Percentiles rank a stretch among this genome's conserved stretches.
Conservation (phyloP, 1,284 basidiomycete genomes). For the Ustilago lituana region DNA sequence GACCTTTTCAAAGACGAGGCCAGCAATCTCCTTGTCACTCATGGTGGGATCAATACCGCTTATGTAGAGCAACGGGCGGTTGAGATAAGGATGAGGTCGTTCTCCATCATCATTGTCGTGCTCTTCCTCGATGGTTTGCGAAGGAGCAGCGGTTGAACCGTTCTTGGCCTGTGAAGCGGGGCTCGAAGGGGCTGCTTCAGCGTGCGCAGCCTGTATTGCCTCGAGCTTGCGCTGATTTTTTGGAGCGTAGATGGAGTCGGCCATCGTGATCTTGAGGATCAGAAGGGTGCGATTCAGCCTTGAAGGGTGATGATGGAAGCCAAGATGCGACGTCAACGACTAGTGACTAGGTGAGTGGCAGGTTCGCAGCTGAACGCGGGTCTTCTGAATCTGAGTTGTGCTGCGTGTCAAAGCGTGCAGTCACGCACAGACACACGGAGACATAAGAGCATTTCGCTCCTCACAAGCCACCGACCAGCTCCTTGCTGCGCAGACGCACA, state of each 20-base stretch:
- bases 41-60: constrained; percentile 46
- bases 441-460: too few species aligned
- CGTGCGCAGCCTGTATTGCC: constrained; percentile 23
- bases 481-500: background rate
- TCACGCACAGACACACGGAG: too few species aligned
- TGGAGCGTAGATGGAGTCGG: constrained; percentile 57
- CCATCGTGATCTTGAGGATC: constrained; percentile 22
- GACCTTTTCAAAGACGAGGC: constrained; percentile 41
- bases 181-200: constrained; percentile 1
- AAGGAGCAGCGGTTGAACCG: background rate
- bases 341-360: too few species aligned
- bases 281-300: background rate
- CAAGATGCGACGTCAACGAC: background rate
- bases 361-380: too few species aligned
- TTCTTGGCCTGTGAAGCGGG: constrained; percentile 2
- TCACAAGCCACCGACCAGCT: background rate
- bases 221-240: constrained; percentile 47
- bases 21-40: constrained; percentile 55
- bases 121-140: constrained; percentile 3
- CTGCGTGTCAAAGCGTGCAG: too few species aligned
- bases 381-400: too few species aligned
- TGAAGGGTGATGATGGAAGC: background rate
- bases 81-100: constrained; percentile 50
- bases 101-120: constrained; percentile 6
- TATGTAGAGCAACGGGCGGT: constrained; percentile 48